Conservation (phyloP, 208 protist genomes). For the Leishmania arabica region DNA sequence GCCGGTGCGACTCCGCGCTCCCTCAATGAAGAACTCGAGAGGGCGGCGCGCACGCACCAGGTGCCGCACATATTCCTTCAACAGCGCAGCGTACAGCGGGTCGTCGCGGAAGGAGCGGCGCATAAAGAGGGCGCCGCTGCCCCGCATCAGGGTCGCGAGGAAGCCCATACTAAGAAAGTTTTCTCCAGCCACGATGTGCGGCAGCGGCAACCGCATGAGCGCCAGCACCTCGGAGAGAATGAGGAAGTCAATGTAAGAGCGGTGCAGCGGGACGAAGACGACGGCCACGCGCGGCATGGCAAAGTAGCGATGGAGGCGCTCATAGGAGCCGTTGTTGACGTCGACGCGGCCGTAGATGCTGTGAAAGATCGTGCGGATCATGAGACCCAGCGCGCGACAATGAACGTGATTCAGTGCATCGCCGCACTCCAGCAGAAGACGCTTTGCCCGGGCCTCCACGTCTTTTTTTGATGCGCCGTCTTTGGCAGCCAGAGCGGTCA, state of each 20-base stretch:
- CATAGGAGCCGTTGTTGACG: slow-evolving; percentile 63
- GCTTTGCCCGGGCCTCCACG: slow-evolving; percentile 50
- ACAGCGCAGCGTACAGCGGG: slow-evolving; percentile 76
- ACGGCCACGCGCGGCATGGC: slow-evolving; percentile 53
- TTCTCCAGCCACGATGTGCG: slow-evolving; percentile 89
- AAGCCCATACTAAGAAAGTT: slow-evolving; percentile 82
- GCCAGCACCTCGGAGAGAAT: slow-evolving; percentile 83
- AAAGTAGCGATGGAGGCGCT: slow-evolving; percentile 50
- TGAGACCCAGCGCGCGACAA: slow-evolving; percentile 51
- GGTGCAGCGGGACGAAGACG: slow-evolving; percentile 81
- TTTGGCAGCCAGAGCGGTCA: slow-evolving; percentile 44
- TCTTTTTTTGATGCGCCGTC: slow-evolving; percentile 37
- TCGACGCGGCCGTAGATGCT: slow-evolving; percentile 70
- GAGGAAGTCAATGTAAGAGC: slow-evolving; percentile 92
- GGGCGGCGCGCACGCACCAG: slow-evolving; percentile 55
- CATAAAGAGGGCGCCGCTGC: slow-evolving; percentile 94
- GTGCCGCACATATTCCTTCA: slow-evolving; percentile 84
- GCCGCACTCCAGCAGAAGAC: slow-evolving; percentile 75
- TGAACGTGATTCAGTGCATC: slow-evolving; percentile 73
- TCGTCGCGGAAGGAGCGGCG: slow-evolving; percentile 82
- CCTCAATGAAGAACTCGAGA: slow-evolving; percentile 93
- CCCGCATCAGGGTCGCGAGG: slow-evolving; percentile 74
- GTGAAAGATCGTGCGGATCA: slow-evolving; percentile 62
- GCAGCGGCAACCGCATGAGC: slow-evolving; percentile 58
- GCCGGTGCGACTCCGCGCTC: slow-evolving; percentile 81